Evolutionary conservation across 2,329 filamentous ascomycete species (phyloP).

Genomic region (Paecilomyces variotii): DNA sequence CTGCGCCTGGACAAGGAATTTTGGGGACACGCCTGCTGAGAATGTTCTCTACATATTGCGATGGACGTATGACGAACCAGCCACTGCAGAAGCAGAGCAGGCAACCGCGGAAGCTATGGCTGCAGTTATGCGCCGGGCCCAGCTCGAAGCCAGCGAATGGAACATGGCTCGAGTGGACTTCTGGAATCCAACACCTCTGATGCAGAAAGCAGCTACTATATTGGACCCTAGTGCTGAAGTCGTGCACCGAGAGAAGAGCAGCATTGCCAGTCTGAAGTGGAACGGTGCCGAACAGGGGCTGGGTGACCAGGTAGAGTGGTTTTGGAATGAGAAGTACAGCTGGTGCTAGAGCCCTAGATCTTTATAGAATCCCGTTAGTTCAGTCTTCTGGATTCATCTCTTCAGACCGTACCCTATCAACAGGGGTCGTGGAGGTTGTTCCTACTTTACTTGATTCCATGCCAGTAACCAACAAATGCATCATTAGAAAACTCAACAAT

Average conservation of each 20-base stretch:
- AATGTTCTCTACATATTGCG: constrained; percentile 37
- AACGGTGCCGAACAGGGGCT: constrained; percentile 30
- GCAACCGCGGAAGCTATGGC: constrained; percentile 47
- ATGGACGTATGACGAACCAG: constrained; percentile 33
- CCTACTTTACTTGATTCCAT: background rate
- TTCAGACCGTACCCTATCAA: background rate
- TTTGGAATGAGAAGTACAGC: constrained; percentile 42
- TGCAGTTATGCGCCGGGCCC: constrained; percentile 59
- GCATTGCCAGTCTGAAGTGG: constrained; percentile 41
- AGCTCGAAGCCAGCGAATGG: constrained; percentile 64
- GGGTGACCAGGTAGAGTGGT: constrained; percentile 36
- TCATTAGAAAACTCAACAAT: background rate
- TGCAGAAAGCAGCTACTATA: constrained; percentile 36
- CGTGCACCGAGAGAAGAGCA: constrained; percentile 38
- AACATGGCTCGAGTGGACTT: constrained; percentile 62
- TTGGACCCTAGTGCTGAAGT: constrained; percentile 30
- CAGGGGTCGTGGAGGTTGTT: background rate
- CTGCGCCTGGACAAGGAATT: constrained; percentile 34
- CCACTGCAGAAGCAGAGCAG: constrained; percentile 38
- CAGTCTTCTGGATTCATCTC: background rate
- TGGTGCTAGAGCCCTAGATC: constrained; percentile 34
- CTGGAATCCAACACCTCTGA: constrained; percentile 67
- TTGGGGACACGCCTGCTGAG: constrained; percentile 26
- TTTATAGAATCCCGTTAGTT: background rate
- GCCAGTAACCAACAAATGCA: background rate